Base-by-base conservation (phyloP, 805 yeast species). In the Starmerella cellae region DNA sequence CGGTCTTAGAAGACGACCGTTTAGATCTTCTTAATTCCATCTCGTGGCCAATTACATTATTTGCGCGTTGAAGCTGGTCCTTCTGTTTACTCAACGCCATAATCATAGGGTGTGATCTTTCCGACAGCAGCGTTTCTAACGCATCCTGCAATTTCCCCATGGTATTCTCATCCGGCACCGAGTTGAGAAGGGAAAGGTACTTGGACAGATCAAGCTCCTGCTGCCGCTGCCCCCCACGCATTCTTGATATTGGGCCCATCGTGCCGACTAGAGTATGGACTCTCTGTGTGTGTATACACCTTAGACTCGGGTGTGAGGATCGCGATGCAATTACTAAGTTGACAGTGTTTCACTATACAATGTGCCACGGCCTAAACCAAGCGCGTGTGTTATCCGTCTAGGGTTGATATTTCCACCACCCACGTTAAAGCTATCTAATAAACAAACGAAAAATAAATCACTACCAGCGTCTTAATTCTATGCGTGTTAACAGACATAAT, bases 61-160 rank as follows among this genome's bases (percentile, higher is more conserved):
- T 48, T 1, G 57, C 53, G 14, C 40, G 46, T 18, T 46, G 38
- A 10, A 54, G 43, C 24, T 38, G 38, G 30, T 51, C 56, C 17
- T 48, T 43, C 43, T 49, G 55, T 35, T 47, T 46, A 20, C 47
- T 48, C 26, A 54, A 47, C 19, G 44, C 47, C 19, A 37, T 39
- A 18, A 45, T 38, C 46, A 54, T 47, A 23, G 48, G 48, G 23
- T 47, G 50, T 26, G 55, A 48, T 16, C 54, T 43, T 21, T 45
- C 43, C 9, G 51, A 40, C 36, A 51, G 43, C 11, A 54, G 50
- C 31, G 44, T 41, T 38, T 49, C 55, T 16, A 54, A 47, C 22
- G 46, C 47, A 32, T 36, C 36, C 38, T 51, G 55, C 10, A 52
- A 42, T 28, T 38, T 33, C 17, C 44, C 49, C 29, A 54, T 42